Percentiles rank a stretch among this genome's conserved stretches.
phyloP scores from a whole-genome alignment of 202 grass and related monocot species.

The Saccharum hybrid region DNA sequence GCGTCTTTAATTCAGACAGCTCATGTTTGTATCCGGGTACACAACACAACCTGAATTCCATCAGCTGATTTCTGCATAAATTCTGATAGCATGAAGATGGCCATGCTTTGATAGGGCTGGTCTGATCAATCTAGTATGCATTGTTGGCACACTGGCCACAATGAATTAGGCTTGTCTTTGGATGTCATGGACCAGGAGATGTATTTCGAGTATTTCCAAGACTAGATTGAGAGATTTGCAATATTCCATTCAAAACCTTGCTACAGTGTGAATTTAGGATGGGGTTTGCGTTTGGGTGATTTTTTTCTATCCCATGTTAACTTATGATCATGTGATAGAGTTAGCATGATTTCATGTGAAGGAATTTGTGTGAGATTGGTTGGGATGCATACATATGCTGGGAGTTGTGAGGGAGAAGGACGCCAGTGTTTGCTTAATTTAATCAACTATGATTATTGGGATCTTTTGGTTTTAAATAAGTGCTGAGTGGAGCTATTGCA shows the following conservation, averaged over 20 bases:
- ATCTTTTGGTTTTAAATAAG: background rate
- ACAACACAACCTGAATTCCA: background rate
- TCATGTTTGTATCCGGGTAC: background rate
- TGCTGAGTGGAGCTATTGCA: background rate
- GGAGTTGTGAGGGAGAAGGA: slow-evolving; percentile 10
- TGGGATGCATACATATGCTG: background rate
- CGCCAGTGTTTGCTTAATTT: background rate
- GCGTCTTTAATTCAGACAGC: background rate
- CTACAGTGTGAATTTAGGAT: background rate
- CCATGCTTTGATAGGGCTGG: background rate
- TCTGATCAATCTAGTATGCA: background rate
- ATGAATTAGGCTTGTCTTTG: background rate
- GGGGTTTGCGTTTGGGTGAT: background rate
- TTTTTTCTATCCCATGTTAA: background rate
- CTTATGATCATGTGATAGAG: background rate
- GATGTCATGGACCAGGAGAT: background rate
- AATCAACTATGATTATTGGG: slow-evolving; percentile 6
- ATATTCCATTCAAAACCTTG: background rate
- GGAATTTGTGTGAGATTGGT: background rate
- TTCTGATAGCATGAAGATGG: background rate
- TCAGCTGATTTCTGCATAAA: background rate
- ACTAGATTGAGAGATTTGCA: slow-evolving; percentile 7
- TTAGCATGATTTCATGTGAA: slow-evolving; percentile 8
- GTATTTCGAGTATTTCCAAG: background rate
- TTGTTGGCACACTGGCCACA: background rate